A percentile compares a stretch with the other conserved stretches of the same genome.
phyloP scores from a whole-genome alignment of 2,329 filamentous ascomycete genomes.

The Albifimbria verrucaria region DNA sequence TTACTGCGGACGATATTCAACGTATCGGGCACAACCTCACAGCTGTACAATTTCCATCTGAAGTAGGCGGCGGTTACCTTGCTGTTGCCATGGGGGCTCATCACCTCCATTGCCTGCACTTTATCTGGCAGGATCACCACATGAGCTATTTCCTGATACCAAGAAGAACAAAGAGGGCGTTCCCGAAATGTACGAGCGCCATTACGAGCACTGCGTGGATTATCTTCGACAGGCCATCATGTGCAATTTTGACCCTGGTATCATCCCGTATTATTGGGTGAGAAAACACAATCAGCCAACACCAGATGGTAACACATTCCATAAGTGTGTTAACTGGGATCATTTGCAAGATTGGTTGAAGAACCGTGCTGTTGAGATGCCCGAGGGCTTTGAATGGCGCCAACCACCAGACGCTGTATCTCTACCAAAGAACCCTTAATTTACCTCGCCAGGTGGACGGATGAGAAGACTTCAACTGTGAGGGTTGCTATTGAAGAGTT shows the following conservation, averaged over 20 bases:
- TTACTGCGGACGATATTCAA: slow-evolving; percentile 5
- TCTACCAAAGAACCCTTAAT: not conserved
- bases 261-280: slow-evolving; percentile 9
- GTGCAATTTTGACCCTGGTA: slow-evolving; percentile 21
- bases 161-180: not conserved
- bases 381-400: slow-evolving; percentile 6
- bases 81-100: slow-evolving; percentile 6
- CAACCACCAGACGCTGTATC: slow-evolving; percentile 4
- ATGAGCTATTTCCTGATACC: slow-evolving; percentile 1
- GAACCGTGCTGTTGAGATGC: slow-evolving; percentile 6
- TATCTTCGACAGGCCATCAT: slow-evolving; percentile 37
- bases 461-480: too few species aligned
- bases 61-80: slow-evolving; percentile 6
- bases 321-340: slow-evolving; percentile 10
- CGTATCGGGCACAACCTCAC: slow-evolving; percentile 4
- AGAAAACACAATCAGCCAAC: slow-evolving; percentile 6
- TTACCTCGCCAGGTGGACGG: too few species aligned
- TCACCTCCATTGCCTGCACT: slow-evolving; percentile 9
- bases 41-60: slow-evolving; percentile 6
- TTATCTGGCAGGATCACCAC: slow-evolving; percentile 9
- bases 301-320: slow-evolving; percentile 6
- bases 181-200: slow-evolving; percentile 8
- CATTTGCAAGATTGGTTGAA: slow-evolving; percentile 6
- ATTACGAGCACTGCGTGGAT: slow-evolving; percentile 31
- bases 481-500: too few species aligned